A percentile compares a stretch with the other conserved stretches of the same genome.
Evolutionary conservation across 106 monocot genomes (phyloP).

Genomic region (Agapanthus africanus): DNA sequence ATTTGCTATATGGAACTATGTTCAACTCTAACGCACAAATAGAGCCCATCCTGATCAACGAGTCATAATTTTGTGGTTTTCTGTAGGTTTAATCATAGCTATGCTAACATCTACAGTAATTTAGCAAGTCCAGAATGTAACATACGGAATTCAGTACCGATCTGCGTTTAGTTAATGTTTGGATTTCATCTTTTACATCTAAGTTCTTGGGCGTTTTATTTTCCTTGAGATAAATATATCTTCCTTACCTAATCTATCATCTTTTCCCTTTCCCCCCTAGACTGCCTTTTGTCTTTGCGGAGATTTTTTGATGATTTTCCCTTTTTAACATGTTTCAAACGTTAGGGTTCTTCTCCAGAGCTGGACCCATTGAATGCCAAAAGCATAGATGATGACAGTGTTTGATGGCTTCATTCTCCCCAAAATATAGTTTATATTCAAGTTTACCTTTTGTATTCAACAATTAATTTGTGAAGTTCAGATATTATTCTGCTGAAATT

Average conservation of each 20-base stretch:
- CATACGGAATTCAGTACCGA: background rate
- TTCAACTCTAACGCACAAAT: too few species aligned
- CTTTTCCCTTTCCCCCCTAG: background rate
- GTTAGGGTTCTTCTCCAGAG: too few species aligned
- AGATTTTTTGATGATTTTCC: too few species aligned
- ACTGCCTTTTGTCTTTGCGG: too few species aligned
- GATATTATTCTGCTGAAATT: background rate
- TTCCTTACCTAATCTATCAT: background rate
- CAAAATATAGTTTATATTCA: too few species aligned
- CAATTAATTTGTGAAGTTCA: background rate
- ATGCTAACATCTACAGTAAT: background rate
- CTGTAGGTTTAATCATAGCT: background rate
- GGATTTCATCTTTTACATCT: background rate
- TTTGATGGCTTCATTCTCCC: too few species aligned
- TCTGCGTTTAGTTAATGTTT: background rate
- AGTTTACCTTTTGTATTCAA: background rate
- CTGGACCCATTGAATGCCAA: too few species aligned
- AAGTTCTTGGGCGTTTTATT: background rate
- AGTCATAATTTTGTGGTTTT: background rate
- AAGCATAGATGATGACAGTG: too few species aligned
- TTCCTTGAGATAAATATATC: background rate
- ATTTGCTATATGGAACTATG: too few species aligned
- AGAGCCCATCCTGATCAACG: too few species aligned
- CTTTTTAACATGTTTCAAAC: too few species aligned
- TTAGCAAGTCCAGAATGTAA: background rate